phyloP scores from a whole-genome alignment of 164 flowering plant genomes.

The Saururus chinensis region DNA sequence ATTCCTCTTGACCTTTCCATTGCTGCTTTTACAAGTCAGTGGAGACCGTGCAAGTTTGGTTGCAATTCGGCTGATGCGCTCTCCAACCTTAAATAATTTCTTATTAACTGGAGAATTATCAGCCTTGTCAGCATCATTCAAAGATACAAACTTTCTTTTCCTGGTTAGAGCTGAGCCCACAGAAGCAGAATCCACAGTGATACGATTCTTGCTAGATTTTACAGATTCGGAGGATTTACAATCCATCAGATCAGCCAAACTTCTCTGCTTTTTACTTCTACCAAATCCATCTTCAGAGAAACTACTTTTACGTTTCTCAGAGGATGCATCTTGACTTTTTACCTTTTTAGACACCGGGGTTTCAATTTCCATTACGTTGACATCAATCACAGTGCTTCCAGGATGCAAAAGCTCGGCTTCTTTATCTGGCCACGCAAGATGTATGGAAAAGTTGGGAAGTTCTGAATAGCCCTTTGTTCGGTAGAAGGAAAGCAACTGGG shows the following conservation, averaged over 20 bases:
- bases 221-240: conserved; percentile 1
- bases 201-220: conserved; percentile 12
- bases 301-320: conserved; percentile 12
- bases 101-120: not conserved
- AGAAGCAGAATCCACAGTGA: conserved; percentile 5
- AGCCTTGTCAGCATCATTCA: not conserved
- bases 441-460: conserved; percentile 33
- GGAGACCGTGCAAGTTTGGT: not conserved
- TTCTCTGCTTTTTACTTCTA: conserved; percentile 18
- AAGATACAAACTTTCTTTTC: not conserved
- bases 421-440: conserved; percentile 26
- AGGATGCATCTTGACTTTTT: conserved; percentile 8
- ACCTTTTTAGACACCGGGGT: conserved; percentile 5
- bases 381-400: not conserved
- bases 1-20: not conserved
- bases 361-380: conserved; percentile 7
- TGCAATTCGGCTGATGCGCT: not conserved
- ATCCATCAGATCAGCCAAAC: conserved; percentile 20
- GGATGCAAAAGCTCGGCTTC: conserved; percentile 11
- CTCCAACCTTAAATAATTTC: not conserved
- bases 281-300: conserved; percentile 7
- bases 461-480: conserved; percentile 46
- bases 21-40: not conserved
- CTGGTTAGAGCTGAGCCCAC: not conserved
- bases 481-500: conserved; percentile 48